These are phyloP conservation scores for Salisapilia sapeloensis DNA, from an alignment of 352 stramenopile genomes.

Conservation along the genomic window DNA sequence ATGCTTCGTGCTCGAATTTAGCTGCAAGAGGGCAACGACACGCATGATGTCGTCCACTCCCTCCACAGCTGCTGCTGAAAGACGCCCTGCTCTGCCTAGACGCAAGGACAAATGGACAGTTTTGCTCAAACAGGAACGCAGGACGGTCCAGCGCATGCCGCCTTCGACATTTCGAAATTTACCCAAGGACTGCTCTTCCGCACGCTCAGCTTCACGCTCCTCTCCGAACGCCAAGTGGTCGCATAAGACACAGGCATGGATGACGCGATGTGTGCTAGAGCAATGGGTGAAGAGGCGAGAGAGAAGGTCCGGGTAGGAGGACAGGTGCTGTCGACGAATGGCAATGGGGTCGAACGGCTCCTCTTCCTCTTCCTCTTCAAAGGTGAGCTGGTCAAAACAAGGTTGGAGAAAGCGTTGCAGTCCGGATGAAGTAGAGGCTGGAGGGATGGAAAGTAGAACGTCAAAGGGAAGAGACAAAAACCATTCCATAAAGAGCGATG, in stretches of 20 bases:
- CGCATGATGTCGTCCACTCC: slow-evolving; percentile 64
- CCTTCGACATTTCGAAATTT: slow-evolving; percentile 38
- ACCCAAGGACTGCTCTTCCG: slow-evolving; percentile 57
- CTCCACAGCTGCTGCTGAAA: slow-evolving; percentile 60
- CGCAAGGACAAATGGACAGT: slow-evolving; percentile 55
- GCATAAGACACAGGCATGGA: slow-evolving; percentile 57
- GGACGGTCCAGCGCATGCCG: slow-evolving; percentile 41
- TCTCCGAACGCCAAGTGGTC: slow-evolving; percentile 52
- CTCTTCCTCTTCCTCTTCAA: slow-evolving; percentile 1
- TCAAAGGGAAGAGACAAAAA: slow-evolving; percentile 59
- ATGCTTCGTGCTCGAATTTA: slow-evolving; percentile 21
- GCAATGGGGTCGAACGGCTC: too few species aligned
- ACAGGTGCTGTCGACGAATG: slow-evolving; percentile 19
- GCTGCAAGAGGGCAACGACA: slow-evolving; percentile 51
- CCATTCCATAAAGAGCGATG: slow-evolving; percentile 61
- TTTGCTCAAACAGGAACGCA: slow-evolving; percentile 59
- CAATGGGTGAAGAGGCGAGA: slow-evolving; percentile 38
- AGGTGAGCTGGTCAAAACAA: slow-evolving; percentile 1
- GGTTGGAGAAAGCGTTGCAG: slow-evolving; percentile 15
- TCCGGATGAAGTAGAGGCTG: slow-evolving; percentile 60
- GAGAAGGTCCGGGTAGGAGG: slow-evolving; percentile 15
- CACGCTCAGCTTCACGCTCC: slow-evolving; percentile 35
- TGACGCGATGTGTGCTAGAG: slow-evolving; percentile 30
- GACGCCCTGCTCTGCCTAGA: slow-evolving; percentile 32
- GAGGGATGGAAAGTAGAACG: slow-evolving; percentile 32